Evolutionary conservation across 179 eudicot species (phyloP), one percentile per base, ranked within the genome.

Genomic region (Spergularia azorica): DNA sequence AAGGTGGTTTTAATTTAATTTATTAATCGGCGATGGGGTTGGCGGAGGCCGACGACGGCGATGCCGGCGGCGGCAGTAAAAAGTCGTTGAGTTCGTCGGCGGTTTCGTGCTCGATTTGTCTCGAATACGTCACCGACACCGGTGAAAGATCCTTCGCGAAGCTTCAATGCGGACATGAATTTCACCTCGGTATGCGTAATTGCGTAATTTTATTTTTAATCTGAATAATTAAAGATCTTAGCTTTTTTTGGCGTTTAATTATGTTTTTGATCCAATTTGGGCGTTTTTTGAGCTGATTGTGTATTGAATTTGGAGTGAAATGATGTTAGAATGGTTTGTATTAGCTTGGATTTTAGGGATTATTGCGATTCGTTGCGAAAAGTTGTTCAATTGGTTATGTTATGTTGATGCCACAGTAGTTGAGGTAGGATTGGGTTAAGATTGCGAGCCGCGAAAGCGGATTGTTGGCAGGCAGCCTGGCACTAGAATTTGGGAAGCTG

Each of bases 91-190:
- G 81, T 36, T 77, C 79, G 26, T 67, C 85, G 8, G 63, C 15
- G 0, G 90, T 80, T 70, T 87, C 91, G 51, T 95, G 98, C 74
- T 95, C 98, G 64, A 90, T 95, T 79, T 95, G 98, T 72, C 88
- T 93, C 13, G 97, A 95, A 63, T 77, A 63, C 32, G 95, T 95
- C 50, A 79, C 84, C 52, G 91, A 91, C 69, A 77, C 84, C 75
- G 90, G 90, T 66, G 92, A 84, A 57, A 89, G 98, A 86, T 91
- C 98, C 16, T 87, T 91, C 89, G 95, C 97, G 9, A 95, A 93
- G 95, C 97, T 95, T 38, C 90, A 83, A 85, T 95, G 98, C 52
- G 95, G 95, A 15, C 98, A 95, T 52, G 83, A 93, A 82, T 95
- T 95, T 81, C 98, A 95, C 80, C 92, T 95, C 7, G 98, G 98